Conservation (phyloP, 2,329 filamentous ascomycete species). For the Dothistroma pini region DNA sequence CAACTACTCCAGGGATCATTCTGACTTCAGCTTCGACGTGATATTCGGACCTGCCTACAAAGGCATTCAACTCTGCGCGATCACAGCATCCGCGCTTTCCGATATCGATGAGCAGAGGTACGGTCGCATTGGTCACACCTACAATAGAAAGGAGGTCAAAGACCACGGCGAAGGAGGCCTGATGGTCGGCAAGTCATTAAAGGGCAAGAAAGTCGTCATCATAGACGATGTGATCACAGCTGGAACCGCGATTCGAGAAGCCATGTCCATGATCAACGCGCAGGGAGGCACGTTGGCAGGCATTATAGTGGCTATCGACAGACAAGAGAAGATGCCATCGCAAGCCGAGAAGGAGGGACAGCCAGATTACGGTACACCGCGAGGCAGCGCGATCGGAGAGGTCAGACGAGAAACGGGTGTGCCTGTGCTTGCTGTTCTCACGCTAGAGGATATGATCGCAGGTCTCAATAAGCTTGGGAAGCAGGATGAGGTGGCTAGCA, state of each 20-base stretch:
- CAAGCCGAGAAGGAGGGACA: slow-evolving; percentile 38
- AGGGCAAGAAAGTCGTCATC: slow-evolving; percentile 81
- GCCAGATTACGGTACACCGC: slow-evolving; percentile 63
- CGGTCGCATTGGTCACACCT: slow-evolving; percentile 72
- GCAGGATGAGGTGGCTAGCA: slow-evolving; percentile 50
- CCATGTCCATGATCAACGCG: slow-evolving; percentile 80
- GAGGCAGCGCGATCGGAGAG: slow-evolving; percentile 79
- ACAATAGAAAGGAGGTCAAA: slow-evolving; percentile 96
- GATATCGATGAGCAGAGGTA: slow-evolving; percentile 64
- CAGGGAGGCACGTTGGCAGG: slow-evolving; percentile 83
- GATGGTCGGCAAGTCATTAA: slow-evolving; percentile 82
- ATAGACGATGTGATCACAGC: slow-evolving; percentile 97
- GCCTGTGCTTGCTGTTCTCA: slow-evolving; percentile 78
- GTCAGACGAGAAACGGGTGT: slow-evolving; percentile 78
- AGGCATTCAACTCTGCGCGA: slow-evolving; percentile 84
- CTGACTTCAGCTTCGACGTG: slow-evolving; percentile 66
- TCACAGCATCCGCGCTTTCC: slow-evolving; percentile 71
- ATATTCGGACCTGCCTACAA: slow-evolving; percentile 96
- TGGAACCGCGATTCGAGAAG: slow-evolving; percentile 89
- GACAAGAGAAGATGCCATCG: slow-evolving; percentile 74
- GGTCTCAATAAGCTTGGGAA: slow-evolving; percentile 44
- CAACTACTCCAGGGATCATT: slow-evolving; percentile 40
- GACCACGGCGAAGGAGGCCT: slow-evolving; percentile 91
- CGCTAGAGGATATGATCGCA: slow-evolving; percentile 69
- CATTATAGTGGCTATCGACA: slow-evolving; percentile 83